A percentile compares a stretch with the other conserved stretches of the same genome.
These are phyloP conservation scores for Suhomyces wounanorum DNA, from an alignment of 1,139 yeast species.

Conservation along the genomic window DNA sequence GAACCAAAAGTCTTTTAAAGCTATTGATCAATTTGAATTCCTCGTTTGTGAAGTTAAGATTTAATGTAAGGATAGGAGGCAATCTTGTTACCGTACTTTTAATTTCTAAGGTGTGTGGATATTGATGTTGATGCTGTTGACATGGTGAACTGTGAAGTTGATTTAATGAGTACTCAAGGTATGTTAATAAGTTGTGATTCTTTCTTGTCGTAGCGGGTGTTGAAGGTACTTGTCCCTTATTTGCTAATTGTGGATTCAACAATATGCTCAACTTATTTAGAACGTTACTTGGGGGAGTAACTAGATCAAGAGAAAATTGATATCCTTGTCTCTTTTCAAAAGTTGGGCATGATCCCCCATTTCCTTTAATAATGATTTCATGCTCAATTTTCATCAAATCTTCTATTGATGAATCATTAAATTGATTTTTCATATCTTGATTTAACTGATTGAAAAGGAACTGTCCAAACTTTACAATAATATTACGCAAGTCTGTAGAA, in stretches of 20 bases:
- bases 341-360: slow-evolving; percentile 39
- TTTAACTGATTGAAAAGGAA: slow-evolving; percentile 50
- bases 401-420: slow-evolving; percentile 21
- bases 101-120: slow-evolving; percentile 55
- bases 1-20: slow-evolving; percentile 59
- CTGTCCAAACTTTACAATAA: slow-evolving; percentile 58
- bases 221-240: slow-evolving; percentile 10
- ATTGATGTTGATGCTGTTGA: slow-evolving; percentile 17
- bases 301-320: slow-evolving; percentile 41
- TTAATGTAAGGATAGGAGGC: slow-evolving; percentile 69
- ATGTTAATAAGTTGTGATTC: slow-evolving; percentile 24
- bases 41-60: slow-evolving; percentile 53
- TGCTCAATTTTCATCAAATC: slow-evolving; percentile 32
- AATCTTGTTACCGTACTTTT: slow-evolving; percentile 51
- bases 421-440: slow-evolving; percentile 46
- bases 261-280: slow-evolving; percentile 30
- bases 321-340: slow-evolving; percentile 31
- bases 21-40: slow-evolving; percentile 43
- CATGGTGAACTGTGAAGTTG: slow-evolving; percentile 21
- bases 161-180: slow-evolving; percentile 26
- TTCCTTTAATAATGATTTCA: slow-evolving; percentile 46
- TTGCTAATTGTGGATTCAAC: slow-evolving; percentile 19
- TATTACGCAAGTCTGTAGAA: slow-evolving; percentile 36
- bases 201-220: slow-evolving; percentile 22
- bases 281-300: slow-evolving; percentile 33